Conservation (phyloP, 306 rosid species). For the Pyrus pyrifolia region DNA sequence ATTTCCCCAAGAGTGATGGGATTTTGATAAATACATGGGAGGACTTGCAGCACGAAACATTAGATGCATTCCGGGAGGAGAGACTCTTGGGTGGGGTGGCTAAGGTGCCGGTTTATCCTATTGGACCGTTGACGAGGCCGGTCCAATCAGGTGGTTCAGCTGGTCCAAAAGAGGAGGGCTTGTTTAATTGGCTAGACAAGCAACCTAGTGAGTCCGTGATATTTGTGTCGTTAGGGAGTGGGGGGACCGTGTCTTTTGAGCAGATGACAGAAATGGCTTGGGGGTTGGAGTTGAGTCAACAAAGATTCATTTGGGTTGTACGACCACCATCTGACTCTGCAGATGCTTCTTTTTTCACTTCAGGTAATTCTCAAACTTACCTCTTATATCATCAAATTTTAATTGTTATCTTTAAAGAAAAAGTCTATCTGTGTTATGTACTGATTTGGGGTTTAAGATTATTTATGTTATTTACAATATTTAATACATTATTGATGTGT, state of each 20-base stretch:
- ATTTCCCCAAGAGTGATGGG: constrained; percentile 28
- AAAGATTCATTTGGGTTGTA: constrained; percentile 62
- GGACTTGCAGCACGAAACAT: constrained; percentile 22
- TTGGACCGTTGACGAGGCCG: constrained; percentile 47
- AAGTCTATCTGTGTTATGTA: neutral
- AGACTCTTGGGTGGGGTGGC: constrained; percentile 13
- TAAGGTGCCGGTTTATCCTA: constrained; percentile 24
- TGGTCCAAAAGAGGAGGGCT: neutral
- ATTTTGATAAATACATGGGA: constrained; percentile 57
- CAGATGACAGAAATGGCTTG: constrained; percentile 50
- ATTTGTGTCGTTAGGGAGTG: constrained; percentile 61
- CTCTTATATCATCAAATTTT: neutral
- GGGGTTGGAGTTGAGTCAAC: constrained; percentile 57
- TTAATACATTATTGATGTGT: neutral
- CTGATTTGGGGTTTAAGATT: too few species aligned
- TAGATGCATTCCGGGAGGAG: constrained; percentile 15
- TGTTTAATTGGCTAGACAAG: constrained; percentile 39
- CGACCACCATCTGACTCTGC: constrained; percentile 27
- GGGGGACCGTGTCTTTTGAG: constrained; percentile 42
- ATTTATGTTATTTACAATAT: too few species aligned
- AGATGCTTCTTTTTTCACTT: constrained; percentile 19
- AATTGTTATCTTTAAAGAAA: neutral
- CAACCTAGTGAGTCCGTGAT: constrained; percentile 46
- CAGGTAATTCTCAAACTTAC: neutral
- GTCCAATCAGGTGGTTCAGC: neutral